Conservation (phyloP, 169 alveolate genomes). For the Sarcocystis neurona region DNA sequence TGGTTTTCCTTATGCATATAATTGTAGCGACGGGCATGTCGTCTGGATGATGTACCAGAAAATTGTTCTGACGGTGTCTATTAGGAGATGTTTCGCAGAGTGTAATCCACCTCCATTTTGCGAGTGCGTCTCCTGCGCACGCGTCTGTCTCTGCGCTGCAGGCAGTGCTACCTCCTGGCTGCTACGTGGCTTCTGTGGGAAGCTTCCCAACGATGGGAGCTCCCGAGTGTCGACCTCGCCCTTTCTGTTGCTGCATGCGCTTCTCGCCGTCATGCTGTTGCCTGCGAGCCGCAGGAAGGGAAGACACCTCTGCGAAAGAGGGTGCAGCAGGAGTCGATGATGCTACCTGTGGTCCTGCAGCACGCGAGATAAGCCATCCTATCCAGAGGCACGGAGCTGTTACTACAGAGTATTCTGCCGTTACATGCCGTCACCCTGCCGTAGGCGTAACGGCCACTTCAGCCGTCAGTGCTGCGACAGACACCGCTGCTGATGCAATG, state of each 20-base stretch:
- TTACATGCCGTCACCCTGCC: no score
- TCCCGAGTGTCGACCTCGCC: slow-evolving; percentile 17
- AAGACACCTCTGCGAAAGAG: neutral
- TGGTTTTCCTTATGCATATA: no score
- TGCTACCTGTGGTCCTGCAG: neutral
- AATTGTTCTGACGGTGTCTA: no score
- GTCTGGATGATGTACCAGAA: no score
- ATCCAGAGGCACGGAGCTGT: no score
- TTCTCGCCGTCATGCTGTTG: no score
- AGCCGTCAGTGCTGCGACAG: no score
- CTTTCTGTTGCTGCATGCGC: neutral
- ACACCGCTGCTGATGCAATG: no score
- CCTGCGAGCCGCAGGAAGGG: neutral
- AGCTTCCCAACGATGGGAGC: slow-evolving; percentile 19
- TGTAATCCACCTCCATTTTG: neutral
- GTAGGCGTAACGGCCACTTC: no score
- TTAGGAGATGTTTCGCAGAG: neutral
- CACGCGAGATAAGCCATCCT: neutral
- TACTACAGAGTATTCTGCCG: no score
- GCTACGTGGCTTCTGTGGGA: neutral
- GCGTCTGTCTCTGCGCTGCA: neutral
- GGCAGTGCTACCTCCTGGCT: slow-evolving; percentile 18
- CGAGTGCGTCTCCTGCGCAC: neutral
- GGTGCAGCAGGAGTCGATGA: neutral
- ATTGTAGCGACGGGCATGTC: no score